Percentiles rank a stretch among this genome's conserved stretches.
These are phyloP conservation scores for Oryza glaberrima DNA, from an alignment of 176 grass and related monocot species.

Conservation along the genomic window DNA sequence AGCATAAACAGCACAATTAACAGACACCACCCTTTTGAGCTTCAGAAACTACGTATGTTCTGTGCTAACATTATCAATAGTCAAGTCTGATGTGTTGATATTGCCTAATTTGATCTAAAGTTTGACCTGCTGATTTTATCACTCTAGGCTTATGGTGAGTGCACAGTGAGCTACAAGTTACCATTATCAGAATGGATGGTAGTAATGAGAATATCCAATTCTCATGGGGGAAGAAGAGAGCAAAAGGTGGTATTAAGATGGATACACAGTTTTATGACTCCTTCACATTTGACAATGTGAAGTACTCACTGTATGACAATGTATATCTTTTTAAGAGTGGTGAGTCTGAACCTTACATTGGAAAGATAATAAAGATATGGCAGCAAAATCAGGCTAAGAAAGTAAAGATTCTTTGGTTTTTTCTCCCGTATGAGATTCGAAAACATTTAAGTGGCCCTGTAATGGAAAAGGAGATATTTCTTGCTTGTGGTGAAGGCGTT, in stretches of 20 bases:
- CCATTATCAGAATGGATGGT: conserved; percentile 38
- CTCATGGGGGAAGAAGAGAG: conserved; percentile 58
- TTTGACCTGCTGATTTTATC: conserved; percentile 24
- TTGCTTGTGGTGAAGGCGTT: conserved; percentile 61
- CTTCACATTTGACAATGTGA: conserved; percentile 69
- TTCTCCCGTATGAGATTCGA: conserved; percentile 57
- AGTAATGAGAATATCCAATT: conserved; percentile 49
- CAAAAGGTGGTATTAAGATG: conserved; percentile 51
- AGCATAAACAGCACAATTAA: neutral
- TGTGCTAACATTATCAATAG: conserved; percentile 16
- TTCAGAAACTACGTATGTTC: neutral
- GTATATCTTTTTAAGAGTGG: conserved; percentile 61
- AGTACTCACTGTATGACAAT: conserved; percentile 67
- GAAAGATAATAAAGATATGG: conserved; percentile 71
- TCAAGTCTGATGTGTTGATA: neutral
- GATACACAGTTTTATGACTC: conserved; percentile 56
- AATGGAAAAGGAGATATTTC: conserved; percentile 71
- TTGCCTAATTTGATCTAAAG: conserved; percentile 18
- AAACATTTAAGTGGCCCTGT: conserved; percentile 48
- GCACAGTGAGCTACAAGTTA: conserved; percentile 27
- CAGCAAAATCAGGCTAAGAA: conserved; percentile 58
- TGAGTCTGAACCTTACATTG: conserved; percentile 56
- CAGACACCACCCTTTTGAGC: neutral
- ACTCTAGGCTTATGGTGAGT: conserved; percentile 50
- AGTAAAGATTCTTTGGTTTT: conserved; percentile 87